These are phyloP conservation scores for Neonectria coccinea DNA, from an alignment of 2,329 filamentous ascomycete genomes.

Conservation along the genomic window DNA sequence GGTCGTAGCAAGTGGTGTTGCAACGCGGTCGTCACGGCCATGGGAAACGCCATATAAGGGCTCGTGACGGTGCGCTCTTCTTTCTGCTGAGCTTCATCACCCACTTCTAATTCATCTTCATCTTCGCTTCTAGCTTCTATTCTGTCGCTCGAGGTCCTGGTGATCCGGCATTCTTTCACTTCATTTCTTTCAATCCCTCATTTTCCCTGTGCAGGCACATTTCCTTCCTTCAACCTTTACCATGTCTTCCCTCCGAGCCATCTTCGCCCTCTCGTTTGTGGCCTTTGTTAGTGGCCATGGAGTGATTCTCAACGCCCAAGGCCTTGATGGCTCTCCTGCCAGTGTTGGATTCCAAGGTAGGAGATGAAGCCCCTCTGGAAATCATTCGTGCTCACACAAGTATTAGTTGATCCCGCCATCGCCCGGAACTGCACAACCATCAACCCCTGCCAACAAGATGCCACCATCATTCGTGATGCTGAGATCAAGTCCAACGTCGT, in stretches of 20 bases:
- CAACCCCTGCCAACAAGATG: slow-evolving; percentile 74
- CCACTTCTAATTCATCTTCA: slow-evolving; percentile 35
- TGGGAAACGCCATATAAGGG: slow-evolving; percentile 36
- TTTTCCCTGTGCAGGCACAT: slow-evolving; percentile 40
- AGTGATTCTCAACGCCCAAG: slow-evolving; percentile 61
- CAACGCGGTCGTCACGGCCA: slow-evolving; percentile 1
- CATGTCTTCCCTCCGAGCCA: slow-evolving; percentile 35
- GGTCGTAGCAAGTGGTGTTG: slow-evolving; percentile 34
- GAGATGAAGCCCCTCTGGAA: accelerated
- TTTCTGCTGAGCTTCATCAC: slow-evolving; percentile 28
- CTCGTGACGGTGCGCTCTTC: neutral
- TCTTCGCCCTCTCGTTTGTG: slow-evolving; percentile 35
- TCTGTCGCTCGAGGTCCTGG: slow-evolving; percentile 39
- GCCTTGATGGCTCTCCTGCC: slow-evolving; percentile 57
- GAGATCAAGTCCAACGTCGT: slow-evolving; percentile 65
- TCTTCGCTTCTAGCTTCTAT: slow-evolving; percentile 26
- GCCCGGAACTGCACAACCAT: slow-evolving; percentile 73
- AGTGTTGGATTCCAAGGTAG: slow-evolving; percentile 64
- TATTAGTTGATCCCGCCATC: slow-evolving; percentile 62
- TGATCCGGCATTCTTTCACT: slow-evolving; percentile 37
- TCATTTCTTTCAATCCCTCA: slow-evolving; percentile 22
- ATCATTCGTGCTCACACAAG: slow-evolving; percentile 11
- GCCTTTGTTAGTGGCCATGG: slow-evolving; percentile 52
- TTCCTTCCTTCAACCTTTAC: slow-evolving; percentile 23
- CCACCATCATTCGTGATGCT: slow-evolving; percentile 71